Evolutionary conservation across 257 asterid genomes (phyloP), one percentile per base, ranked within the genome.

Genomic region (Sherardia arvensis): DNA sequence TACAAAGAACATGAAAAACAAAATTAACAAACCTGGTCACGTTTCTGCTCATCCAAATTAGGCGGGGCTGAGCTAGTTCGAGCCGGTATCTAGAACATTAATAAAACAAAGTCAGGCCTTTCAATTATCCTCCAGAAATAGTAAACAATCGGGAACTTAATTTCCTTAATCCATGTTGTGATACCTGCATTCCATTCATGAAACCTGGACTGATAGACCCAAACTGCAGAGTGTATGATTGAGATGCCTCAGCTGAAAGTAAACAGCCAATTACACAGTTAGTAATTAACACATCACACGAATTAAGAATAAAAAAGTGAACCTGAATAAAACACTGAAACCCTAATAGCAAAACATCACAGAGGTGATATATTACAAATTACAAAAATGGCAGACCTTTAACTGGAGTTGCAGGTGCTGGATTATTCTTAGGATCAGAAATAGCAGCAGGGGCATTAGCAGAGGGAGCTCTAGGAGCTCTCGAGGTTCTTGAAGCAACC

Each of bases 61-160:
- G 99, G 95, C 36, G 97, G 95, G 67, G 95, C 97, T 23, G 97
- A 90, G 81, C 86, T 90, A 73, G 97, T 90, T 64, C 99, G 77
- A 28, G 99, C 88, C 56, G 99, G 99, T 67, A 89, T 77, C 99
- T 92, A 58, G 25, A 61, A 56, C 71, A 64, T 64, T 57, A 27
- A 43, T 53, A 65, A 53, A 75, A 68, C 14, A 60, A 26, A 65
- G n/a, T 11, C 49, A 23, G n/a, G 18, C 43, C 43, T 61, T 70
- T n/a, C 17, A 2, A 2, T 2, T 30, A 25, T 32, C 36, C 66
- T 48, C 65, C 38, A 66, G 34, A 62, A 61, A 29, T 2, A 23
- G 26, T 59, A 68, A 36, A 65, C 20, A 17, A 57, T 20, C n/a
- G n/a, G n/a, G n/a, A n/a, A 8, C 49, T 5, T 33, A 66, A 14